Evolutionary conservation across 2,329 filamentous ascomycete species (phyloP), one percentile per base, ranked within the genome.

Genomic region (Trichoderma breve): DNA sequence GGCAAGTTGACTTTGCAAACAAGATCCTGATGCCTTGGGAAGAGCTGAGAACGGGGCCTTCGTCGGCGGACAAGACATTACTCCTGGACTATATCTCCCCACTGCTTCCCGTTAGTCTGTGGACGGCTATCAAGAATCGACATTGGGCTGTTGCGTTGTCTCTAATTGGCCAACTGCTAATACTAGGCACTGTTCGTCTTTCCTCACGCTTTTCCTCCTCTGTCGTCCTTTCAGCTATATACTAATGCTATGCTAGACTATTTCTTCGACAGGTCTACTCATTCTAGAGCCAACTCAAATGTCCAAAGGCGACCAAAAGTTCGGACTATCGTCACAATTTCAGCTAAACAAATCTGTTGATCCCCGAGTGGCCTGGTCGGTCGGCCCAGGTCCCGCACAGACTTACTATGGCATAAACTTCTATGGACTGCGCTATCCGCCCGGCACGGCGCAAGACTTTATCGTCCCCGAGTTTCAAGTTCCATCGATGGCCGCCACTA

Each of bases 71-170:
- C 21, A 72, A 61, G 63, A 68, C 70, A n/a, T 26, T 72, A 18
- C 53, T 72, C 5, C n/a, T 72, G 14, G 70, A 72, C 30, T 72
- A 72, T 15, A 61, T 72, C n/a, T 68, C 63, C 26, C 64, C 64
- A 18, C 30, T 72, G 34, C 39, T 72, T 14, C 70, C 63, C 6
- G n/a, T 62, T 4, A 12, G 64, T 32, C 30, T 72, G 4, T 72
- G 64, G 70, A 72, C 12, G 28, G 55, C 70, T 30, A 39, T 72
- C 24, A 60, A 30, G 21, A 68, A 72, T 34, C 53, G 67, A 24
- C 67, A 70, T 28, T 70, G 67, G 67, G 39, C 57, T 4, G 67
- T 70, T 6, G 39, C 24, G 3, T 36, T 70, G 12, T 70, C 67
- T 6, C 53, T 62, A 3, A 1, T 39, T 21, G 67, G 67, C 2